Evolutionary conservation across 176 grass and related monocot genomes (phyloP), one percentile per base, ranked within the genome.

Genomic region (Eragrostis nindensis): DNA sequence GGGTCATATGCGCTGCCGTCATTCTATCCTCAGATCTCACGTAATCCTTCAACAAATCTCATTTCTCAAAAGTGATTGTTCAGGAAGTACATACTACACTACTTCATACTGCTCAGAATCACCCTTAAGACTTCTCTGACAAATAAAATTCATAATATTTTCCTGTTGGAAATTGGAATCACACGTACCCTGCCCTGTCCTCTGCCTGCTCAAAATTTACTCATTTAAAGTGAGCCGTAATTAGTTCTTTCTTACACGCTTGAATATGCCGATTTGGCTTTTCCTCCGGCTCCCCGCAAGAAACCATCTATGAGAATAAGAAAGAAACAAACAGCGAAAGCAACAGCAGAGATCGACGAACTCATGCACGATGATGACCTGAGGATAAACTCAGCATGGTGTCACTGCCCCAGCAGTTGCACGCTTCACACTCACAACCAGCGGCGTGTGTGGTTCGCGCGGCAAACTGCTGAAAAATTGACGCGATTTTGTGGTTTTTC

Each of bases 361-460:
- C 57, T 55, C 24, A 27, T 62, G 57, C 29, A 43, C 12, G 29
- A 56, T 3, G 79, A 59, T 79, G 83, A 85, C 39, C 11, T 19
- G 1, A 30, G 48, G 43, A 47, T 84, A 17, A 74, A 68, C 42
- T 79, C 75, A 79, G 81, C 68, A 84, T 74, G 80, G 5, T 72
- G 74, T 77, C 80, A 68, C 45, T 6, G 6, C 21, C 41, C 53
- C 65, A 26, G n/a, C 59, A 26, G 56, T 8, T 26, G 17, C 45
- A 43, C 80, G 38, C 17, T 25, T 43, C 30, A 39, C 11, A 21
- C 15, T 0, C 19, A 12, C 73, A 84, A 84, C 74, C 66, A 64
- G 66, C 75, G 32, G 30, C 43, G 74, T n/a, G 11, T 30, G 74
- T 40, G 2, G 30, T 18, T 71, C 45, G 74, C 57, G 52, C 55